Evolutionary conservation across 169 alveolate genomes (phyloP).

Genomic region (Cyclospora cayetanensis): DNA sequence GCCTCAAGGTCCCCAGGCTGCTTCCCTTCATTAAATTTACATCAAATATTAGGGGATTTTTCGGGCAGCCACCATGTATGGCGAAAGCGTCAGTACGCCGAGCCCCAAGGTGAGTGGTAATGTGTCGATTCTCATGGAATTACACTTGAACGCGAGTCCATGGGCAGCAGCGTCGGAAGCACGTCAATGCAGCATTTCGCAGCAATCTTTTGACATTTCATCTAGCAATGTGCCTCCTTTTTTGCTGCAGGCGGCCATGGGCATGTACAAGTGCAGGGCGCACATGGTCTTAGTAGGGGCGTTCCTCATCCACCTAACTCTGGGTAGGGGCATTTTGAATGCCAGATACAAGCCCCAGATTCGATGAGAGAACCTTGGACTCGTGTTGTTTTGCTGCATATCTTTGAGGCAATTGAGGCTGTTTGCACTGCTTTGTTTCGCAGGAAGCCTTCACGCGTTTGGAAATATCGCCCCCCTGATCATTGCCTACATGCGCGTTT

Average conservation of each 20-base stretch:
- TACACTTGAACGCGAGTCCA: no score
- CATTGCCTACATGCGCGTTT: conserved; percentile 53
- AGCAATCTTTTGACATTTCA: background rate
- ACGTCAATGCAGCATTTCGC: no score
- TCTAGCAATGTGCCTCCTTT: background rate
- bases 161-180: no score
- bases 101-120: conserved; percentile 60
- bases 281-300: conserved; percentile 64
- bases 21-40: no score
- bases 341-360: background rate
- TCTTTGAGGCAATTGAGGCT: background rate
- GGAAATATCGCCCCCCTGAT: conserved; percentile 59
- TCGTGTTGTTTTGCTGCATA: background rate
- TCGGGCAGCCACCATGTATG: conserved; percentile 7
- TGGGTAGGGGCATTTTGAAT: background rate
- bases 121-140: no score
- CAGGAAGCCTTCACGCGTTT: conserved; percentile 58
- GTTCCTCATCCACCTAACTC: conserved; percentile 56
- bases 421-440: background rate
- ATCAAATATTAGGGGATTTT: no score
- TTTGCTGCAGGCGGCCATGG: conserved; percentile 9
- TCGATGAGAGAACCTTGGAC: background rate
- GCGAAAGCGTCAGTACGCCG: conserved; percentile 52
- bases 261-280: conserved; percentile 45
- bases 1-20: no score